phyloP scores from a whole-genome alignment of 148 eudicot species.

The Persicaria maculosa region DNA sequence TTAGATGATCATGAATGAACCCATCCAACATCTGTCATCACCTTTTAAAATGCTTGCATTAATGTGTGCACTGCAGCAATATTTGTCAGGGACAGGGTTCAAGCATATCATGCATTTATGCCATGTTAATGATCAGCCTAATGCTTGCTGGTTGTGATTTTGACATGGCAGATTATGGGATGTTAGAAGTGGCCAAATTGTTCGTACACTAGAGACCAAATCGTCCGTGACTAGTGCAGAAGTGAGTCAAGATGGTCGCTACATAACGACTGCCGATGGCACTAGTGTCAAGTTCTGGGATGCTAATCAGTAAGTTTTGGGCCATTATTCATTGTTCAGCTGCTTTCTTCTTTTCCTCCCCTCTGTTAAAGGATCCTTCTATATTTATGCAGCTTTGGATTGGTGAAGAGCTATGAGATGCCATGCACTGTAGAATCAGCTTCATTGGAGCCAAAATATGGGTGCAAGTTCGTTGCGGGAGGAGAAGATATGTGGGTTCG shows the following conservation, averaged over 20 bases:
- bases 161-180: conserved; percentile 62
- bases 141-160: conserved; percentile 9
- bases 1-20: neutral
- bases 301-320: conserved; percentile 63
- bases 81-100: no score
- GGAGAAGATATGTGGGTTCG: conserved; percentile 98
- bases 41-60: no score
- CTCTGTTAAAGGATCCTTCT: neutral
- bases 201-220: conserved; percentile 76
- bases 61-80: no score
- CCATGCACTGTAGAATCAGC: conserved; percentile 86
- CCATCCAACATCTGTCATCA: neutral
- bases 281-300: conserved; percentile 87
- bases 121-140: neutral
- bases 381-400: conserved; percentile 54
- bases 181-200: conserved; percentile 70
- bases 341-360: neutral
- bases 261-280: conserved; percentile 88
- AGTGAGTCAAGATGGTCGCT: conserved; percentile 92
- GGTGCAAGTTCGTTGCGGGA: conserved; percentile 84
- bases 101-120: neutral
- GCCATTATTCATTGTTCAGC: neutral
- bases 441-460: conserved; percentile 82
- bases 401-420: conserved; percentile 84
- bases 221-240: conserved; percentile 84